A percentile compares a stretch with the other conserved stretches of the same genome.
Evolutionary conservation across 2,329 filamentous ascomycete species (phyloP).

Genomic region (Ceratocystis colombiana): DNA sequence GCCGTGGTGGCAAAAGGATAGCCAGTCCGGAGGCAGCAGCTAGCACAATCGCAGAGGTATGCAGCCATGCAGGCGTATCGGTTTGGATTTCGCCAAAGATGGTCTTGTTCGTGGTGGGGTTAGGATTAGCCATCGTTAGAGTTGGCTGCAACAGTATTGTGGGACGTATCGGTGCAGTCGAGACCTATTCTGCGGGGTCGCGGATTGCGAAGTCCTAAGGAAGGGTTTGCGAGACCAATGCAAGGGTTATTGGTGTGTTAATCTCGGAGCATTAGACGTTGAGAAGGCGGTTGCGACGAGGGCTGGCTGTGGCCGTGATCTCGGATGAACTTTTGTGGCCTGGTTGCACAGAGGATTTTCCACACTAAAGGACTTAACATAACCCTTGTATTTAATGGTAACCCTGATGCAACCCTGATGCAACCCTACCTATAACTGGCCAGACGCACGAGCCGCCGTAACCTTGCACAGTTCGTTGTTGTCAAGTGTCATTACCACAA

Average conservation of each 20-base stretch:
- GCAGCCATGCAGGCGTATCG: conserved; percentile 33
- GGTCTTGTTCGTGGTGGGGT: neutral
- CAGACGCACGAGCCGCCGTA: neutral
- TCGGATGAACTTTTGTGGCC: neutral
- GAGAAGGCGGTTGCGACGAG: neutral
- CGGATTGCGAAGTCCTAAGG: neutral
- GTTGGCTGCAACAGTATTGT: neutral
- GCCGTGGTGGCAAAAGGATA: conserved; percentile 44
- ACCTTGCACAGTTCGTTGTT: neutral
- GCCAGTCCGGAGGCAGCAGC: conserved; percentile 40
- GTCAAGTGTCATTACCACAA: neutral
- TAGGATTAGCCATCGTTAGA: conserved; percentile 3
- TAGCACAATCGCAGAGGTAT: conserved; percentile 41
- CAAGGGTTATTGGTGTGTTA: neutral
- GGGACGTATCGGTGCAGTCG: neutral
- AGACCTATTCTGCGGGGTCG: neutral
- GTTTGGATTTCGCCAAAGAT: conserved; percentile 20
- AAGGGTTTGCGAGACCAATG: neutral
- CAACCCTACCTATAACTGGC: neutral
- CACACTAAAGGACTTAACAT: neutral
- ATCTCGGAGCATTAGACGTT: neutral
- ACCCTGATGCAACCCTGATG: neutral
- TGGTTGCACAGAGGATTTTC: conserved; percentile 6
- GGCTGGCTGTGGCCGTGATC: neutral
- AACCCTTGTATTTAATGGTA: neutral